phyloP scores from a whole-genome alignment of 208 protist species.

The Blechomonas ayalai region DNA sequence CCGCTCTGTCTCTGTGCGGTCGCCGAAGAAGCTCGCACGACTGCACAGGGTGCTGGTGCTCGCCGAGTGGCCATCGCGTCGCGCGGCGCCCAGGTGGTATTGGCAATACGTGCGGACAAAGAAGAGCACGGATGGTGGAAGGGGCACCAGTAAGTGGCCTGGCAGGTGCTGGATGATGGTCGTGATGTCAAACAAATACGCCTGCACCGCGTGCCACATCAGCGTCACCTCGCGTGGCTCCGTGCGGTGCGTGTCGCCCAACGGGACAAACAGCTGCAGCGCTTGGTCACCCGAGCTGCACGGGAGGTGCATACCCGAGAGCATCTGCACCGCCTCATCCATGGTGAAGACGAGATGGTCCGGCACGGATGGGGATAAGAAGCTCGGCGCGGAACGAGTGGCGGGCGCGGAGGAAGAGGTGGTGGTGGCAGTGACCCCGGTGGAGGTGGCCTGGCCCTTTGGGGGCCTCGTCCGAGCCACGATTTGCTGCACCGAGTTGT shows the following conservation, averaged over 20 bases:
- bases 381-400: background rate
- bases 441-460: too few species aligned
- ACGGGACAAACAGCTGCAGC: constrained; percentile 43
- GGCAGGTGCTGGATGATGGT: constrained; percentile 39
- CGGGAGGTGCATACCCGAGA: constrained; percentile 10
- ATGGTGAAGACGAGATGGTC: constrained; percentile 8
- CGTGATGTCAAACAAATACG: constrained; percentile 60
- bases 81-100: constrained; percentile 53
- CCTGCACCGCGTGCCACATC: constrained; percentile 71
- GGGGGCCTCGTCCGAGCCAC: too few species aligned
- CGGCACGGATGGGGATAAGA: constrained; percentile 2
- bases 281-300: constrained; percentile 9
- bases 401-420: constrained; percentile 2
- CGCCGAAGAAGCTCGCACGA: constrained; percentile 6
- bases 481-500: constrained; percentile 2
- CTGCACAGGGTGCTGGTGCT: constrained; percentile 30
- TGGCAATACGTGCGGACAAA: constrained; percentile 54
- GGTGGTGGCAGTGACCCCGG: background rate
- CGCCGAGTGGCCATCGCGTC: constrained; percentile 18
- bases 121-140: constrained; percentile 47
- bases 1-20: constrained; percentile 53
- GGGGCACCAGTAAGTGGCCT: constrained; percentile 25
- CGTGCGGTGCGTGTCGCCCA: constrained; percentile 32
- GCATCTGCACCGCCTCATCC: constrained; percentile 7
- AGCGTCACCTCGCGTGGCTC: constrained; percentile 57